Percentiles rank a stretch among this genome's conserved stretches.
These are phyloP conservation scores for Amphicarpaea edgeworthii DNA, from an alignment of 306 rosid genomes.

Conservation along the genomic window DNA sequence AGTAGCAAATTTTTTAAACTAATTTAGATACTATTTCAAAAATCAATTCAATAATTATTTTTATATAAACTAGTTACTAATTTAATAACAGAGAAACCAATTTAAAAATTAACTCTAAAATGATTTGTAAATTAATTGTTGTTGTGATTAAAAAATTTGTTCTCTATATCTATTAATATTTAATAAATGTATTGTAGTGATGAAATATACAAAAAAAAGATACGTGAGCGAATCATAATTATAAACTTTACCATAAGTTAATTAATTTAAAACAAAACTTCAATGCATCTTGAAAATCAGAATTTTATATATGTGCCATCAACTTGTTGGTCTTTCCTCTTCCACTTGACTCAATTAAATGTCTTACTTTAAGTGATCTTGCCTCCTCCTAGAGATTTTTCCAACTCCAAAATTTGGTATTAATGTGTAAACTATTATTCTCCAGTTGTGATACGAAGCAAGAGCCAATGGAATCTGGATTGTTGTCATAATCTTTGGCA, in stretches of 20 bases:
- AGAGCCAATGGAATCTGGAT: slow-evolving; percentile 30
- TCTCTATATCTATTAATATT: too few species aligned
- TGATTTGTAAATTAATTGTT: too few species aligned
- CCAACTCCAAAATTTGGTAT: slow-evolving; percentile 3
- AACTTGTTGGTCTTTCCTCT: slow-evolving; percentile 51
- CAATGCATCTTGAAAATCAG: slow-evolving; percentile 2
- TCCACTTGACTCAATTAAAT: slow-evolving; percentile 52
- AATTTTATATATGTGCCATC: slow-evolving; percentile 24
- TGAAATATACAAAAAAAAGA: background rate
- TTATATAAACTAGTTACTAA: too few species aligned
- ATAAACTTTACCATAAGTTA: background rate
- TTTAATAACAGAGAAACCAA: too few species aligned
- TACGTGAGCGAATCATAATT: background rate
- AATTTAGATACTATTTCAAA: too few species aligned
- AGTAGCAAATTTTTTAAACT: too few species aligned
- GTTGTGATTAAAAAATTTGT: too few species aligned
- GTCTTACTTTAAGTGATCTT: slow-evolving; percentile 42
- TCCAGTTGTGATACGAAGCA: background rate
- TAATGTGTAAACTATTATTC: background rate
- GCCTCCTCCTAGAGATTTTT: slow-evolving; percentile 29
- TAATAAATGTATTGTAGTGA: too few species aligned
- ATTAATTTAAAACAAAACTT: slow-evolving; percentile 2
- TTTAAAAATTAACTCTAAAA: too few species aligned
- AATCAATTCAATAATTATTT: too few species aligned
- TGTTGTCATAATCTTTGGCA: slow-evolving; percentile 40